Evolutionary conservation across 192 early-diverging fungal species (phyloP).

Genomic region (Entomortierella lignicola): DNA sequence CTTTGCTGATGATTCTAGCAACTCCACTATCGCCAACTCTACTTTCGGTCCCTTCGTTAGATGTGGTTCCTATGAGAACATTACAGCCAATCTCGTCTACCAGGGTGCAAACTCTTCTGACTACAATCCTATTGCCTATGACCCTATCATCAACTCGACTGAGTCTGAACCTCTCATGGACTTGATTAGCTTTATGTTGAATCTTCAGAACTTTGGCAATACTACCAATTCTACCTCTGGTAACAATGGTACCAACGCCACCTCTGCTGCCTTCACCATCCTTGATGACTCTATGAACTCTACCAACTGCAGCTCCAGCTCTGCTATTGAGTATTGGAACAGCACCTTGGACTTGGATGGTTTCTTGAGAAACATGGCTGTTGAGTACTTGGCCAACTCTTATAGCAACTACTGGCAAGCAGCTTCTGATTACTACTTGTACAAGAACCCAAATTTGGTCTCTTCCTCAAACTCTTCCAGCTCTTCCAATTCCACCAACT

Average conservation of each 20-base stretch:
- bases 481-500: too few species aligned
- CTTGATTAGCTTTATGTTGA: conserved; percentile 48
- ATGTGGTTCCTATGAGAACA: too few species aligned
- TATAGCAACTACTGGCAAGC: conserved; percentile 57
- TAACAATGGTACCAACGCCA: too few species aligned
- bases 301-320: too few species aligned
- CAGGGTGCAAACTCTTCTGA: conserved; percentile 19
- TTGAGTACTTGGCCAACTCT: conserved; percentile 53
- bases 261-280: too few species aligned
- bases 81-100: conserved; percentile 50
- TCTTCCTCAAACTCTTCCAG: too few species aligned
- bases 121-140: conserved; percentile 48
- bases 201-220: conserved; percentile 44
- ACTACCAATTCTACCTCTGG: conserved; percentile 7
- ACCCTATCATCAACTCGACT: conserved; percentile 12
- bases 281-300: too few species aligned
- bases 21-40: too few species aligned
- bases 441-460: conserved; percentile 35
- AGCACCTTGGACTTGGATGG: conserved; percentile 29
- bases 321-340: conserved; percentile 42
- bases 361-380: conserved; percentile 47
- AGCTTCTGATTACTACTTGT: conserved; percentile 59
- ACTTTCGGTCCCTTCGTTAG: too few species aligned
- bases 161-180: conserved; percentile 31
- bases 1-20: conserved; percentile 30